Conservation (phyloP, 169 alveolate genomes). For the Plasmodium vivax region DNA sequence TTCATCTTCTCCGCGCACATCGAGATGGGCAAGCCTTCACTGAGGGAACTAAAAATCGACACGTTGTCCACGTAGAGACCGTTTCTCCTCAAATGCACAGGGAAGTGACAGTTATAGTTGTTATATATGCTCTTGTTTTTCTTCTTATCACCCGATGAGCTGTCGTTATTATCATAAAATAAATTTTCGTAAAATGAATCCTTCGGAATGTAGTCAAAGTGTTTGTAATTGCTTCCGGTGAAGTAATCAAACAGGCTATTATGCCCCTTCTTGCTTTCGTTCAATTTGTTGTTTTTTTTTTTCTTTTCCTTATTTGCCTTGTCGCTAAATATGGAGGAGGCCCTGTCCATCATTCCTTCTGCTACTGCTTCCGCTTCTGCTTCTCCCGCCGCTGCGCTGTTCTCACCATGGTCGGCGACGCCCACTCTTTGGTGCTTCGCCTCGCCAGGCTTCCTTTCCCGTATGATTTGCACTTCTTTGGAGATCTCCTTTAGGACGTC, state of each 20-base stretch:
- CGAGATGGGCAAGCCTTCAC: constrained; percentile 20
- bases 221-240: constrained; percentile 15
- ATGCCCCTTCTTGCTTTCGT: constrained; percentile 12
- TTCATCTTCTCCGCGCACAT: background rate
- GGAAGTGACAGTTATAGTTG: constrained; percentile 74
- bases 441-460: background rate
- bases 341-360: background rate
- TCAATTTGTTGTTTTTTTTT: background rate
- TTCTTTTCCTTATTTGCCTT: constrained; percentile 18
- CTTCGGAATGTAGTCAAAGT: constrained; percentile 26
- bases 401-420: background rate
- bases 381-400: background rate
- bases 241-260: constrained; percentile 20
- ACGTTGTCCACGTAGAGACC: constrained; percentile 65
- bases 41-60: constrained; percentile 39
- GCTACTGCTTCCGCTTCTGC: background rate
- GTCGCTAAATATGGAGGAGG: background rate
- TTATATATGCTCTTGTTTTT: constrained; percentile 54
- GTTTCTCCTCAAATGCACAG: constrained; percentile 76
- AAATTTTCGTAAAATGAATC: constrained; percentile 53
- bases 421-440: background rate
- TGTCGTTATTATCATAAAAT: constrained; percentile 21
- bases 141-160: background rate
- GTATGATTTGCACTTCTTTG: background rate
- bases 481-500: constrained; percentile 9